A percentile compares a stretch with the other conserved stretches of the same genome.
These are phyloP conservation scores for Vigna unguiculata DNA, from an alignment of 306 rosid species.

Conservation along the genomic window DNA sequence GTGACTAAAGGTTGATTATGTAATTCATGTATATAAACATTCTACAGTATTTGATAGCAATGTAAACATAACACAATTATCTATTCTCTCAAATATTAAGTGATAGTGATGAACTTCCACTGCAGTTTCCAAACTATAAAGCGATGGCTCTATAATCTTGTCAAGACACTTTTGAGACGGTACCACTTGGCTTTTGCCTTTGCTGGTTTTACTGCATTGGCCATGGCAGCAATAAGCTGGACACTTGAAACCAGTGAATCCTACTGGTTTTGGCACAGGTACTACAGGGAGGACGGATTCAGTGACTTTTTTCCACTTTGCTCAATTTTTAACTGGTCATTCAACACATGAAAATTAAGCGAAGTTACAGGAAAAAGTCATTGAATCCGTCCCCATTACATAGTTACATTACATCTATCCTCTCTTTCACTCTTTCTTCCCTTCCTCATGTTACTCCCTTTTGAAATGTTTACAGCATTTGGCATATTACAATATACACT, in stretches of 20 bases:
- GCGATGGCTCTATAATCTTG: slow-evolving; percentile 58
- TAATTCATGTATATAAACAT: background rate
- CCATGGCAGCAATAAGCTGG: slow-evolving; percentile 85
- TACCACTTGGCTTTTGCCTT: slow-evolving; percentile 70
- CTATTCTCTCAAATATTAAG: background rate
- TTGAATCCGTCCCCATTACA: no score
- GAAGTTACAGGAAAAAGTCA: no score
- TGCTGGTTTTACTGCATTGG: slow-evolving; percentile 69
- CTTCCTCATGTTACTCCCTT: slow-evolving; percentile 29
- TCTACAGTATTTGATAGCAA: background rate
- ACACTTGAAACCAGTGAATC: slow-evolving; percentile 72
- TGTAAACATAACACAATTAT: background rate
- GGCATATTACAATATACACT: slow-evolving; percentile 82
- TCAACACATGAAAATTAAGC: no score
- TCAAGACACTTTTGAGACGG: slow-evolving; percentile 60
- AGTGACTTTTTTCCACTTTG: no score
- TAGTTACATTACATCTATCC: background rate
- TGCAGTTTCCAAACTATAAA: slow-evolving; percentile 68
- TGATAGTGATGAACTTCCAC: slow-evolving; percentile 18
- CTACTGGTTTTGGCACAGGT: slow-evolving; percentile 97
- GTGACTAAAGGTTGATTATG: background rate
- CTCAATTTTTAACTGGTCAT: no score
- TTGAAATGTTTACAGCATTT: slow-evolving; percentile 66
- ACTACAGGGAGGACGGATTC: no score
- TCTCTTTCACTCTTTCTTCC: slow-evolving; percentile 24